A percentile compares a stretch with the other conserved stretches of the same genome.
Evolutionary conservation across 2,329 filamentous ascomycete species (phyloP).

Genomic region (Penicillium sp.): DNA sequence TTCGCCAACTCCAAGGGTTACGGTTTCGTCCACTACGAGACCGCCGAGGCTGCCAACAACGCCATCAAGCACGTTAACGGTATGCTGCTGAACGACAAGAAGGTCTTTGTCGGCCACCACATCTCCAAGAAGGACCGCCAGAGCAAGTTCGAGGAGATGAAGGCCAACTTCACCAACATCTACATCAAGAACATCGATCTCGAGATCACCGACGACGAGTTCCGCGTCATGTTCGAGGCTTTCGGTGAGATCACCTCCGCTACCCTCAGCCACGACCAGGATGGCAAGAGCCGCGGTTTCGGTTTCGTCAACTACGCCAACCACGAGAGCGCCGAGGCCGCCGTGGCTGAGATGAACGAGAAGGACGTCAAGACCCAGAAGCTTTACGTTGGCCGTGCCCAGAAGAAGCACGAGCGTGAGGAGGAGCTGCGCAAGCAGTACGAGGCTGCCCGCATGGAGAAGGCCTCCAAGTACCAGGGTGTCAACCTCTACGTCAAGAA

Average conservation of each 20-base stretch:
- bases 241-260: conserved; percentile 95
- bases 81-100: conserved; percentile 99
- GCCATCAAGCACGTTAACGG: conserved; percentile 99
- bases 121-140: conserved; percentile 99
- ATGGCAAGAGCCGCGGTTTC: conserved; percentile 93
- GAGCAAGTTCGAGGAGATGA: conserved; percentile 99
- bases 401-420: conserved; percentile 99
- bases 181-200: conserved; percentile 97
- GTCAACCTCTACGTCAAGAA: conserved; percentile 99
- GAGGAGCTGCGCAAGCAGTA: conserved; percentile 99
- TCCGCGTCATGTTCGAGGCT: conserved; percentile 88
- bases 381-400: conserved; percentile 94
- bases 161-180: conserved; percentile 99
- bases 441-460: conserved; percentile 94
- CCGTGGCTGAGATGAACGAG: conserved; percentile 89
- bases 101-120: conserved; percentile 98
- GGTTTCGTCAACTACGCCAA: conserved; percentile 95
- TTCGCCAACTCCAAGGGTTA: conserved; percentile 96
- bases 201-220: conserved; percentile 88
- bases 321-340: conserved; percentile 80
- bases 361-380: conserved; percentile 92
- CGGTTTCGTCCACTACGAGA: conserved; percentile 99
- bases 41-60: conserved; percentile 90
- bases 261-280: conserved; percentile 82
- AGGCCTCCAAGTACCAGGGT: conserved; percentile 98